These are phyloP conservation scores for Periconia macrospinosa DNA, from an alignment of 2,329 filamentous ascomycete species.

Conservation along the genomic window DNA sequence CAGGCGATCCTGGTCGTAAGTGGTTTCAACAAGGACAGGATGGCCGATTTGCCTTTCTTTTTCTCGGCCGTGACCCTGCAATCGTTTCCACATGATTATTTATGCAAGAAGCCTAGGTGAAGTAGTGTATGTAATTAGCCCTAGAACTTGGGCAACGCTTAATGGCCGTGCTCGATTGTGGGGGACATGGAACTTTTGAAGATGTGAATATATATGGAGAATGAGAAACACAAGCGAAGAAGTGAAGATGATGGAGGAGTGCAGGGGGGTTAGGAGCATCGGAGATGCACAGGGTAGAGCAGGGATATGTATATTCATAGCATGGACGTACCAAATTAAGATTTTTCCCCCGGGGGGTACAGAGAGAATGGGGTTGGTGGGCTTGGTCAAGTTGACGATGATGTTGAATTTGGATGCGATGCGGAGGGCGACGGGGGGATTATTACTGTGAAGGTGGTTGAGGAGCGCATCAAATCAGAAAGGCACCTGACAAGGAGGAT, in stretches of 20 bases:
- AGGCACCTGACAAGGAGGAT: slow-evolving; percentile 10
- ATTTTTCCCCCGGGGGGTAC: no score
- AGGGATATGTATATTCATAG: no score
- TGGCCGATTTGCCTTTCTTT: slow-evolving; percentile 50
- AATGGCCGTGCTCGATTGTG: background rate
- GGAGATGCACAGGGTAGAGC: no score
- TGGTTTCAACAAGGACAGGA: slow-evolving; percentile 50
- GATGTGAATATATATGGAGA: no score
- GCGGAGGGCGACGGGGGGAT: no score
- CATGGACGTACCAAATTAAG: no score
- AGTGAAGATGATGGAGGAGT: no score
- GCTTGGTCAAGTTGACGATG: slow-evolving; percentile 2
- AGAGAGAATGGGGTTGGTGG: background rate
- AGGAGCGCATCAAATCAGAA: no score
- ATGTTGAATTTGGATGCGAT: background rate
- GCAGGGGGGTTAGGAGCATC: background rate
- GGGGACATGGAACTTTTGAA: no score
- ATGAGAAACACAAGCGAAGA: no score
- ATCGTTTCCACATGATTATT: slow-evolving; percentile 58
- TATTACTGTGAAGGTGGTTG: background rate
- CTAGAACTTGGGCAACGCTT: background rate
- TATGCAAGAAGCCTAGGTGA: slow-evolving; percentile 15
- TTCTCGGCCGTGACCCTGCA: slow-evolving; percentile 48
- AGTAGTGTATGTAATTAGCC: slow-evolving; percentile 28
- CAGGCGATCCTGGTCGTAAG: slow-evolving; percentile 50